Conservation (phyloP, 345 rosid genomes). For the Heritiera fomes region DNA sequence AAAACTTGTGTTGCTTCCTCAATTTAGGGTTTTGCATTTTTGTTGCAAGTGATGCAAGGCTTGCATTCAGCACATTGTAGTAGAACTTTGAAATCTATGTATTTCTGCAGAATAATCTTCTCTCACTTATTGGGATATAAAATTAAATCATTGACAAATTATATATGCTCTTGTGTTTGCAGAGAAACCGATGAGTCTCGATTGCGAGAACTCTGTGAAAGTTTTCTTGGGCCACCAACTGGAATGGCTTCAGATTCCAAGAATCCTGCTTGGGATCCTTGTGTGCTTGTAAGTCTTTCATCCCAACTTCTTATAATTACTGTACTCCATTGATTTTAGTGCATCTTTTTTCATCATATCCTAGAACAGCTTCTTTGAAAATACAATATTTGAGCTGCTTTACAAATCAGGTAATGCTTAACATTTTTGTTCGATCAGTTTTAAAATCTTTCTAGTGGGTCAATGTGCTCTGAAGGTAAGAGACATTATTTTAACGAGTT, state of each 20-base stretch:
- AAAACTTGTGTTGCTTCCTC: not conserved
- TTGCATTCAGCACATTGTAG: not conserved
- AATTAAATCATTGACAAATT: not conserved
- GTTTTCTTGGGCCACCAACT: constrained; percentile 95
- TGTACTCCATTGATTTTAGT: not conserved
- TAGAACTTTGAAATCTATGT: not conserved
- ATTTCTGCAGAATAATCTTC: no score
- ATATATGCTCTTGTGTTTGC: constrained; percentile 27
- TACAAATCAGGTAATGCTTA: not conserved
- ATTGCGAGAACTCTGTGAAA: constrained; percentile 88
- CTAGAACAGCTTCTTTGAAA: constrained; percentile 15
- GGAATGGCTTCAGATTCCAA: constrained; percentile 65
- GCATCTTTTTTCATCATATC: not conserved
- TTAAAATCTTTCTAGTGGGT: not conserved
- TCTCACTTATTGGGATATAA: not conserved
- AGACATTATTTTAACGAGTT: no score
- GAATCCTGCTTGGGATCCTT: constrained; percentile 82
- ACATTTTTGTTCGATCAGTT: not conserved
- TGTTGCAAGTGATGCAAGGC: not conserved
- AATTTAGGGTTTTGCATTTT: no score
- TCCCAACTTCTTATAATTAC: not conserved
- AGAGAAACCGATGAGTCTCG: constrained; percentile 98
- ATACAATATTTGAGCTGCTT: not conserved
- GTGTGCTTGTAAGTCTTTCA: constrained; percentile 63
- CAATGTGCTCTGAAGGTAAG: not conserved